Percentiles rank a stretch among this genome's conserved stretches.
Conservation (phyloP, 2,329 filamentous ascomycete species). For the Colletotrichum melonis region DNA sequence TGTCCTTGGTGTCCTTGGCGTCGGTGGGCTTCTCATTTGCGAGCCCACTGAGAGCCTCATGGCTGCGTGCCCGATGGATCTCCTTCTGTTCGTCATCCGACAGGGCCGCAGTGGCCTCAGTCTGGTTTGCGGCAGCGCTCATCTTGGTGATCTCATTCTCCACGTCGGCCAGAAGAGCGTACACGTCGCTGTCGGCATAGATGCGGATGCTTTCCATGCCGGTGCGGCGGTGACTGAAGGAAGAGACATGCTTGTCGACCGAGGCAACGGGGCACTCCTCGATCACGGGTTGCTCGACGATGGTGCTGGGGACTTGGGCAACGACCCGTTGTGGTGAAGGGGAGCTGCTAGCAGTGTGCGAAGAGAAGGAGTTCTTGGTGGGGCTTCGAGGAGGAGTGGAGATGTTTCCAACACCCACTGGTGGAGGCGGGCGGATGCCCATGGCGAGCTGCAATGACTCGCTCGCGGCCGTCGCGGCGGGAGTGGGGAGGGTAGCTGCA, state of each 20-base stretch:
- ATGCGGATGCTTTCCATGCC: constrained; percentile 74
- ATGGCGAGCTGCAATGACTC: constrained; percentile 56
- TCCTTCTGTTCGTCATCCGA: constrained; percentile 52
- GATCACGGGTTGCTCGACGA: constrained; percentile 63
- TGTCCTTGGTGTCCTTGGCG: constrained; percentile 44
- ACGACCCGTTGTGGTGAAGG: constrained; percentile 63
- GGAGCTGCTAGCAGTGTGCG: constrained; percentile 50
- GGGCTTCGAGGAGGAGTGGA: constrained; percentile 71
- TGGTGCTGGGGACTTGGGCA: constrained; percentile 67
- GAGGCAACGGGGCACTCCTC: constrained; percentile 49
- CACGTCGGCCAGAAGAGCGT: constrained; percentile 74
- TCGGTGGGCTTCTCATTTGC: constrained; percentile 34
- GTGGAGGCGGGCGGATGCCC: constrained; percentile 46
- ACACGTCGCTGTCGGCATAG: constrained; percentile 76
- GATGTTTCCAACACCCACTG: constrained; percentile 52
- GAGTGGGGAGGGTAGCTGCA: constrained; percentile 64
- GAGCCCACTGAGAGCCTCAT: constrained; percentile 59
- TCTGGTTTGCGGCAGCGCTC: constrained; percentile 42
- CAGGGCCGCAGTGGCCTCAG: constrained; percentile 47
- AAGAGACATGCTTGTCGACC: constrained; percentile 40
- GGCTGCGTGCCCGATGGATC: constrained; percentile 61
- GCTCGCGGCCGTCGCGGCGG: constrained; percentile 45
- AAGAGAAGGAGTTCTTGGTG: constrained; percentile 54
- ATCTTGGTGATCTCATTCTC: constrained; percentile 68
- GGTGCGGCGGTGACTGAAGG: constrained; percentile 46